Percentiles rank a stretch among this genome's conserved stretches.
Evolutionary conservation across 768 basidiomycete genomes (phyloP).

Genomic region (Russula ochroleuca): DNA sequence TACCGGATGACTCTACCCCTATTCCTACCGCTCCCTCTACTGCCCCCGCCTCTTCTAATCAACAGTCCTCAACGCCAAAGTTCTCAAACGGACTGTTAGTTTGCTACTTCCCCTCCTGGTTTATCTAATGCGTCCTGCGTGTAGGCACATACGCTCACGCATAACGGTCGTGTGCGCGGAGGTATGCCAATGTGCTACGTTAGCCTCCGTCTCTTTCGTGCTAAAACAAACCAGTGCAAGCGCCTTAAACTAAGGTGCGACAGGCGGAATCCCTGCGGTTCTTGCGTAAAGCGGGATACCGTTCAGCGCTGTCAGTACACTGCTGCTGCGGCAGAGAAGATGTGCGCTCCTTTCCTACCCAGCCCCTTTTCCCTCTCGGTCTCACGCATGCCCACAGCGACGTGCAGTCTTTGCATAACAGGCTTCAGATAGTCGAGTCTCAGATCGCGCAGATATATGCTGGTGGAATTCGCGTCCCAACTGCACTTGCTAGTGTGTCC

Average conservation of each 20-base stretch:
- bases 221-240: slow-evolving; percentile 58
- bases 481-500: slow-evolving; percentile 9
- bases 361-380: not conserved
- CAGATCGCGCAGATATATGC: slow-evolving; percentile 46
- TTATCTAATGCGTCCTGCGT: slow-evolving; percentile 4
- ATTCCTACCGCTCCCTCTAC: not conserved
- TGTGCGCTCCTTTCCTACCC: slow-evolving; percentile 43
- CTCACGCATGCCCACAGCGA: slow-evolving; percentile 43
- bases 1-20: slow-evolving; percentile 9
- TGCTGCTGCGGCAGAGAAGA: slow-evolving; percentile 80
- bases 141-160: slow-evolving; percentile 66
- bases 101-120: slow-evolving; percentile 2
- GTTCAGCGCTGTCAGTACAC: slow-evolving; percentile 71
- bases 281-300: slow-evolving; percentile 76
- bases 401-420: slow-evolving; percentile 78
- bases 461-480: slow-evolving; percentile 21
- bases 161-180: slow-evolving; percentile 81
- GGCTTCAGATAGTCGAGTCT: slow-evolving; percentile 66
- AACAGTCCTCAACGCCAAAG: slow-evolving; percentile 26
- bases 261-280: slow-evolving; percentile 68
- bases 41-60: not conserved
- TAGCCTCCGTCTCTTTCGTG: not conserved
- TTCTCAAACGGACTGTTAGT: slow-evolving; percentile 35
- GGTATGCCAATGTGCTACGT: slow-evolving; percentile 39
- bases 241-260: slow-evolving; percentile 85